phyloP scores from a whole-genome alignment of 2,329 filamentous ascomycete genomes.

The Verticillium nonalfalfae region DNA sequence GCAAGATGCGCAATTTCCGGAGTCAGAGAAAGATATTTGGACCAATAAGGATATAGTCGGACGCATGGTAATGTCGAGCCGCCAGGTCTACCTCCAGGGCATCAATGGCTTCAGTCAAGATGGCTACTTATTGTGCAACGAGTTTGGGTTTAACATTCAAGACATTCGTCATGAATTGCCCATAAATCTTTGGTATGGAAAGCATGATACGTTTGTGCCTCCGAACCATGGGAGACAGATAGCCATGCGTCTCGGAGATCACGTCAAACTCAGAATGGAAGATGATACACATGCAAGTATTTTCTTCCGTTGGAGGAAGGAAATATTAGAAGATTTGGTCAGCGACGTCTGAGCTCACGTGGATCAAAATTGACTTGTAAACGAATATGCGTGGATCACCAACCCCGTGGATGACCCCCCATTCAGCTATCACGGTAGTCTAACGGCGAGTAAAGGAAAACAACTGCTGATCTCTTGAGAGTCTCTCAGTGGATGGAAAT shows the following conservation, averaged over 20 bases:
- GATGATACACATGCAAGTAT: constrained; percentile 11
- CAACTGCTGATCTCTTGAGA: no score
- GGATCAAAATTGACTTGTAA: no score
- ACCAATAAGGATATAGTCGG: constrained; percentile 1
- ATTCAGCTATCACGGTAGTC: no score
- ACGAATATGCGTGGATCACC: no score
- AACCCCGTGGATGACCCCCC: no score
- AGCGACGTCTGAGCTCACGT: neutral
- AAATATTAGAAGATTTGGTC: neutral
- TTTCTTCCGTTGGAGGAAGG: constrained; percentile 5
- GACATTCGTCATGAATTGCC: constrained; percentile 7
- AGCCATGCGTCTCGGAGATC: constrained; percentile 5
- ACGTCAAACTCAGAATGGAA: constrained; percentile 1
- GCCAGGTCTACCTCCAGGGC: constrained; percentile 7
- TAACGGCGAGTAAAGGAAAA: no score
- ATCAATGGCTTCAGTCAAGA: constrained; percentile 6
- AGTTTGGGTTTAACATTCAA: constrained; percentile 7
- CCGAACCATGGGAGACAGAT: constrained; percentile 9
- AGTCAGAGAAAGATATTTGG: constrained; percentile 4
- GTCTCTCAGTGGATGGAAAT: no score
- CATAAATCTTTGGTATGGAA: constrained; percentile 8
- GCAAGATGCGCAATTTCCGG: constrained; percentile 1
- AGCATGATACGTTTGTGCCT: constrained; percentile 5
- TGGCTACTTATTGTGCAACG: constrained; percentile 4
- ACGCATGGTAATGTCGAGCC: constrained; percentile 6